Percentiles rank a stretch among this genome's conserved stretches.
Evolutionary conservation across 169 alveolate species (phyloP).

Genomic region (Plasmodium falciparum): DNA sequence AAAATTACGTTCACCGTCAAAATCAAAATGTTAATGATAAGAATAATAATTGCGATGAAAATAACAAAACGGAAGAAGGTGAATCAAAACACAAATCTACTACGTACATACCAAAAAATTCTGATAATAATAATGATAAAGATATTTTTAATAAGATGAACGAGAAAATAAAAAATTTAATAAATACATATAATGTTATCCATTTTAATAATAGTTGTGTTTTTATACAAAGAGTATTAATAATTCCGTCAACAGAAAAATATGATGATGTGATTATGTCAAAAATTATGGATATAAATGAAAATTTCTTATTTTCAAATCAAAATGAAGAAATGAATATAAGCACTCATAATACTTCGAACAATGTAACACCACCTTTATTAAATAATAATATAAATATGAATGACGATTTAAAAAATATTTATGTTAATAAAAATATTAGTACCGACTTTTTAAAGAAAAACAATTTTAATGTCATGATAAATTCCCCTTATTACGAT

Average conservation of each 20-base stretch:
- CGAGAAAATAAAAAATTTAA: conserved; percentile 16
- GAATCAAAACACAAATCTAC: not conserved
- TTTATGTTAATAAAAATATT: not conserved
- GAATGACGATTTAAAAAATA: not conserved
- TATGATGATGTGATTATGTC: conserved; percentile 57
- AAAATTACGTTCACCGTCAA: not conserved
- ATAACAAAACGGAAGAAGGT: not conserved
- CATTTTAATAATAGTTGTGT: conserved; percentile 62
- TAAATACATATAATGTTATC: conserved; percentile 27
- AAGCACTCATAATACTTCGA: not conserved
- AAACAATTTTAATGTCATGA: conserved; percentile 5
- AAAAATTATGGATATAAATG: conserved; percentile 58
- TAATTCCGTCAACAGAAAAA: conserved; percentile 46
- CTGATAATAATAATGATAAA: not conserved
- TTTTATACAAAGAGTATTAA: conserved; percentile 66
- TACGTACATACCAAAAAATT: not conserved
- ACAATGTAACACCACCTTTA: not conserved
- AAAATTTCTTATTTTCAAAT: conserved; percentile 27
- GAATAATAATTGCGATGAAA: not conserved
- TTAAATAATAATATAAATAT: not conserved
- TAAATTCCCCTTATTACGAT: conserved; percentile 26
- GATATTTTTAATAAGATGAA: not conserved
- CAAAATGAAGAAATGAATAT: conserved; percentile 1
- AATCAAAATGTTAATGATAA: not conserved
- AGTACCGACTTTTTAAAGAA: not conserved